Conservation (phyloP, 352 stramenopile species). For the Bremia lactucae region DNA sequence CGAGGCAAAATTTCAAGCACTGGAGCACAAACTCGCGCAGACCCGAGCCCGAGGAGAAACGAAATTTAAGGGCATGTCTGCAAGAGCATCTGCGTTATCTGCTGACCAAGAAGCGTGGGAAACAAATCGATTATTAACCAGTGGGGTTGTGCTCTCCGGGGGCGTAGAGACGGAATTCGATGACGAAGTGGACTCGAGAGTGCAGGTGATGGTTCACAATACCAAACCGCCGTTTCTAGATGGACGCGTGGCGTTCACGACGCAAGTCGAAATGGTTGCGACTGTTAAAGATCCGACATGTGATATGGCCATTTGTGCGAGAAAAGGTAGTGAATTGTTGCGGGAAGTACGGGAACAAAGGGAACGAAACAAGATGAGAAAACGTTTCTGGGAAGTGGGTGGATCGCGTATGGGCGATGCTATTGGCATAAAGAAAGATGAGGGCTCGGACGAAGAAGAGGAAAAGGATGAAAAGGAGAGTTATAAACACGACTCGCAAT, state of each 20-base stretch:
- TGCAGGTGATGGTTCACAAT: conserved; percentile 96
- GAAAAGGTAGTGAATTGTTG: conserved; percentile 88
- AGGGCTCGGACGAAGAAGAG: conserved; percentile 48
- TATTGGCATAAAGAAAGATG: conserved; percentile 83
- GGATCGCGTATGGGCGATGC: conserved; percentile 94
- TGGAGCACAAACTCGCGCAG: conserved; percentile 86
- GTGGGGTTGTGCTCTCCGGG: conserved; percentile 81
- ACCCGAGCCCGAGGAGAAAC: conserved; percentile 70
- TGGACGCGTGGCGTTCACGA: conserved; percentile 91
- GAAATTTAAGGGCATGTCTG: conserved; percentile 85
- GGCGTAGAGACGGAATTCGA: conserved; percentile 82
- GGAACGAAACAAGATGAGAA: conserved; percentile 89
- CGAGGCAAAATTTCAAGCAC: conserved; percentile 81
- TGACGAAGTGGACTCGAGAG: conserved; percentile 90
- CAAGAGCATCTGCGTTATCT: conserved; percentile 87
- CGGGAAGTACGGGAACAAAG: conserved; percentile 65
- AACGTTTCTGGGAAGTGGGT: conserved; percentile 98
- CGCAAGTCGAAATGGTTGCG: conserved; percentile 89
- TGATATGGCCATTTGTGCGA: conserved; percentile 92
- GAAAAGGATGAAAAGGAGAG: conserved; percentile 49
- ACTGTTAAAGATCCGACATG: conserved; percentile 93
- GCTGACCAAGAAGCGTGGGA: conserved; percentile 98
- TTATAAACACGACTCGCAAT: conserved; percentile 93
- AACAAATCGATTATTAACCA: conserved; percentile 92
- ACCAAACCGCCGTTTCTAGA: conserved; percentile 96